Evolutionary conservation across 352 stramenopile genomes (phyloP).

Genomic region (Plasmopara muralis): DNA sequence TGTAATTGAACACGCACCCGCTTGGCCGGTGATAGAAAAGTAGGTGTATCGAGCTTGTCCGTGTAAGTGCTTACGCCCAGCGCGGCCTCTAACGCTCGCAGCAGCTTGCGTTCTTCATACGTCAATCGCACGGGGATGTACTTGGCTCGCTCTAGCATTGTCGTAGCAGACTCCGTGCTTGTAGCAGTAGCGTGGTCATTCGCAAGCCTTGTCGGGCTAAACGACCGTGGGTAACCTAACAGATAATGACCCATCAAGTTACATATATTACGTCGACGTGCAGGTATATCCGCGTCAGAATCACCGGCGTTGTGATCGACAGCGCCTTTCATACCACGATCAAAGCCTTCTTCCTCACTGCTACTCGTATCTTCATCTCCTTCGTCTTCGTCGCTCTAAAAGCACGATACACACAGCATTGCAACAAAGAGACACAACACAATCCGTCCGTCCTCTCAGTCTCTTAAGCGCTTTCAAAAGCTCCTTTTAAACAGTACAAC

Average conservation of each 20-base stretch:
- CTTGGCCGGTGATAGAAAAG: conserved; percentile 63
- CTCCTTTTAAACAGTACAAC: no score
- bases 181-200: conserved; percentile 1
- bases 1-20: conserved; percentile 85
- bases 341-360: conserved; percentile 21
- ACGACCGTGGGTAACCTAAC: conserved; percentile 52
- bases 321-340: conserved; percentile 21
- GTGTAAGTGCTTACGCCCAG: conserved; percentile 93
- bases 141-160: conserved; percentile 88
- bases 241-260: conserved; percentile 84
- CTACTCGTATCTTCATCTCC: conserved; percentile 36
- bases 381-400: conserved; percentile 40
- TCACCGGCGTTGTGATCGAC: conserved; percentile 20
- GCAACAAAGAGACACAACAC: no score
- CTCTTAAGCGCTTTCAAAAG: no score
- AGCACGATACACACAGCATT: not conserved
- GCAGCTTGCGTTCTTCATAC: conserved; percentile 91
- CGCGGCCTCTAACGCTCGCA: conserved; percentile 91
- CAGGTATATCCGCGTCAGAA: conserved; percentile 30
- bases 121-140: conserved; percentile 95
- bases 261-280: conserved; percentile 76
- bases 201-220: conserved; percentile 16
- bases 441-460: no score
- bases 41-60: conserved; percentile 83
- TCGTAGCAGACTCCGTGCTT: conserved; percentile 11